Evolutionary conservation across 768 basidiomycete genomes (phyloP).

Genomic region (Lactarius deliciosus): DNA sequence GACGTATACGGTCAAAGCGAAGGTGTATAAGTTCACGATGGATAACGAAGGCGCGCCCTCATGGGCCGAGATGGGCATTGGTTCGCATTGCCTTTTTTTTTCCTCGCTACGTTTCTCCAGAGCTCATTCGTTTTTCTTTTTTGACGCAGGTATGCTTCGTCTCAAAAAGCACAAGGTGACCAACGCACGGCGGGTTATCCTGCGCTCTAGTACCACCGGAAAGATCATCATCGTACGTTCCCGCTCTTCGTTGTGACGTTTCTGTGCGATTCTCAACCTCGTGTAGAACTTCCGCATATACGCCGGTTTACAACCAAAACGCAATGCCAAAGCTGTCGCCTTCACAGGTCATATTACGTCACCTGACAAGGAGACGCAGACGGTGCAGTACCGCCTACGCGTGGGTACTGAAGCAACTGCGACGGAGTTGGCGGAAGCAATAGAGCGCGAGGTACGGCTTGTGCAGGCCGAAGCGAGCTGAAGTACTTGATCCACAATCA

Average conservation of each 20-base stretch:
- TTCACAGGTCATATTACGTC: conserved; percentile 68
- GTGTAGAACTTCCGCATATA: conserved; percentile 73
- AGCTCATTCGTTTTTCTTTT: not conserved
- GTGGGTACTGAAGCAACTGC: conserved; percentile 61
- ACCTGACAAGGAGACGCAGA: conserved; percentile 36
- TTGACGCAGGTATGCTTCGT: conserved; percentile 55
- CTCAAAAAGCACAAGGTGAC: conserved; percentile 74
- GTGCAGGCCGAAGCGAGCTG: conserved; percentile 41
- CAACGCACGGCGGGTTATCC: conserved; percentile 55
- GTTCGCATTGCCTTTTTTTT: conserved; percentile 40
- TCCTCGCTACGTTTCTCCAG: not conserved
- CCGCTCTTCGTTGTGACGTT: conserved; percentile 15
- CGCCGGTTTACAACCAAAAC: conserved; percentile 52
- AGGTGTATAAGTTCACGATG: conserved; percentile 61
- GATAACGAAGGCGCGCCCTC: conserved; percentile 44
- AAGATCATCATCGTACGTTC: conserved; percentile 69
- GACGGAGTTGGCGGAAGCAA: conserved; percentile 51
- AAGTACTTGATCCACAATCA: conserved; percentile 20
- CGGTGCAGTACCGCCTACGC: conserved; percentile 62
- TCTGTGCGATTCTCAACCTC: not conserved
- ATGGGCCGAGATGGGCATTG: conserved; percentile 70
- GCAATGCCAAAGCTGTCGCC: conserved; percentile 52
- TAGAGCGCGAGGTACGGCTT: conserved; percentile 62
- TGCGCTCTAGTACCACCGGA: conserved; percentile 73
- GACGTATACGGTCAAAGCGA: conserved; percentile 53